Conservation (phyloP, 1,284 basidiomycete genomes). For the Mrakiaceae sp. region DNA sequence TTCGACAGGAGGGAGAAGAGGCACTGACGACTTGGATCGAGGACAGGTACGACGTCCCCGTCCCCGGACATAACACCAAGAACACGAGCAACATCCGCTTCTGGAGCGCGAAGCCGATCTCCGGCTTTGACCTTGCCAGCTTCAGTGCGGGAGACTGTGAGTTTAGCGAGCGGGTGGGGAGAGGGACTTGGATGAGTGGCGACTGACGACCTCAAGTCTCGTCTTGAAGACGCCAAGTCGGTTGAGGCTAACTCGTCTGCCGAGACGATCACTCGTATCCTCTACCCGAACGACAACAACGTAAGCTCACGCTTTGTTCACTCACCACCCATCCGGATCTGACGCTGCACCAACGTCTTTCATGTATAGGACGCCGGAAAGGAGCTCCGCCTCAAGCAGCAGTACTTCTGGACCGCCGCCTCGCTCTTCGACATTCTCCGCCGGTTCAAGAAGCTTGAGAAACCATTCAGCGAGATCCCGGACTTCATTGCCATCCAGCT, state of each 20-base stretch:
- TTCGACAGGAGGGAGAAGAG: no score
- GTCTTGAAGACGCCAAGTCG: constrained; percentile 37
- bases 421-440: constrained; percentile 70
- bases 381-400: constrained; percentile 83
- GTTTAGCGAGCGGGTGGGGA: no score
- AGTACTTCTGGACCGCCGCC: constrained; percentile 77
- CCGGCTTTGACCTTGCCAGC: constrained; percentile 65
- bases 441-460: constrained; percentile 37
- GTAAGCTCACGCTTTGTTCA: constrained; percentile 17
- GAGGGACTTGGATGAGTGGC: no score
- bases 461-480: constrained; percentile 45
- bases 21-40: no score
- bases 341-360: constrained; percentile 37
- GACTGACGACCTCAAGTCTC: neutral
- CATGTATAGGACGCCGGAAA: constrained; percentile 45
- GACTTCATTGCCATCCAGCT: constrained; percentile 81
- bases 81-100: constrained; percentile 40
- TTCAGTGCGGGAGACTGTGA: constrained; percentile 64
- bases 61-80: constrained; percentile 18
- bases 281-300: constrained; percentile 48
- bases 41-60: constrained; percentile 7
- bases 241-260: constrained; percentile 60
- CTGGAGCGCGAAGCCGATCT: constrained; percentile 66
- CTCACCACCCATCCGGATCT: neutral
- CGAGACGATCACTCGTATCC: constrained; percentile 76